Evolutionary conservation across 2,329 filamentous ascomycete species (phyloP).

Genomic region (Alternaria postmessia): DNA sequence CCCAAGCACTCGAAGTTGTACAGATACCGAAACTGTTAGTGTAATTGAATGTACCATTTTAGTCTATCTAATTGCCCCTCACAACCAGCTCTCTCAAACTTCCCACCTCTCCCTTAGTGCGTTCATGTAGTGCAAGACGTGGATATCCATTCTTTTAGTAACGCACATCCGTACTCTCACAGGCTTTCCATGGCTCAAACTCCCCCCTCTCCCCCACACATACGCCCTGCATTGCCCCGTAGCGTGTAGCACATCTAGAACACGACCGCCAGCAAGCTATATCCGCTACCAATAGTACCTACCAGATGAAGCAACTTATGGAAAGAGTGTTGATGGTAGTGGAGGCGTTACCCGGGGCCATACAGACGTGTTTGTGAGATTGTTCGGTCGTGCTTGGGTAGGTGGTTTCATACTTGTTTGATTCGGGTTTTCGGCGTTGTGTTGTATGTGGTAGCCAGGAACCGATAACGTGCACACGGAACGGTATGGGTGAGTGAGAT

Average conservation of each 20-base stretch:
- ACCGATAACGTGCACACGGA: neutral
- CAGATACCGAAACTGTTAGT: no score
- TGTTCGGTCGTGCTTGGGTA: neutral
- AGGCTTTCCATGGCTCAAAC: neutral
- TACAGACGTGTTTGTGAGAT: neutral
- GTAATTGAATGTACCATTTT: no score
- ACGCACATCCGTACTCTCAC: neutral
- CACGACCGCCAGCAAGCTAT: neutral
- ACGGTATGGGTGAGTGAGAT: neutral
- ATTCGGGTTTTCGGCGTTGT: neutral
- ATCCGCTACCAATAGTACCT: neutral
- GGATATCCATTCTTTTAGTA: no score
- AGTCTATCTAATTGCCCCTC: no score
- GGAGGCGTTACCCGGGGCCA: conserved; percentile 7
- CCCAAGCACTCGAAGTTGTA: no score
- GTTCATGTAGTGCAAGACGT: no score
- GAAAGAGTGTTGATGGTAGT: conserved; percentile 4
- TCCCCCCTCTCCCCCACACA: neutral
- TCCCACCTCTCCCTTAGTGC: neutral
- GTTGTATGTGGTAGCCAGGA: neutral
- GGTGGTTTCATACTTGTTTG: neutral
- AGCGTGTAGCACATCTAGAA: neutral
- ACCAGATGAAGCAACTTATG: conserved; percentile 3
- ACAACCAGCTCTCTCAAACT: neutral
- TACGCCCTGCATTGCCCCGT: neutral